phyloP scores from a whole-genome alignment of 306 rosid species.

The Citrullus amarus region DNA sequence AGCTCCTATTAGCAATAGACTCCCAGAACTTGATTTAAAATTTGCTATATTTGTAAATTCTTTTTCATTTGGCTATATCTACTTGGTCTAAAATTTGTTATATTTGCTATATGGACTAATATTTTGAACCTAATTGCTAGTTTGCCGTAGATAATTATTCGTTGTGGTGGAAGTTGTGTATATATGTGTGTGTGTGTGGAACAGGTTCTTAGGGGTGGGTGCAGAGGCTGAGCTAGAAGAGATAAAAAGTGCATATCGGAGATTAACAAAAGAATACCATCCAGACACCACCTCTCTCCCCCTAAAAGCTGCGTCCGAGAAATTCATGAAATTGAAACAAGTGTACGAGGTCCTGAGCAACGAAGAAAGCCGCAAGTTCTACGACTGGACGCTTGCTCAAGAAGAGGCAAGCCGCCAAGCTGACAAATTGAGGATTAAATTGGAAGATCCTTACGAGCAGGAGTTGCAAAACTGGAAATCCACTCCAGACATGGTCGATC shows the following conservation, averaged over 20 bases:
- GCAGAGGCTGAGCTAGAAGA: slow-evolving; percentile 68
- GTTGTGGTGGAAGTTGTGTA: neutral
- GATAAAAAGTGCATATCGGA: slow-evolving; percentile 65
- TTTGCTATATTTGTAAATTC: too few relatives aligned
- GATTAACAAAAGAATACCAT: slow-evolving; percentile 82
- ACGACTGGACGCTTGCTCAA: slow-evolving; percentile 85
- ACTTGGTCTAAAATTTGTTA: too few relatives aligned
- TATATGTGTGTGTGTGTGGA: neutral
- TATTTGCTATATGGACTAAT: too few relatives aligned
- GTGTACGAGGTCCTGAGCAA: slow-evolving; percentile 51
- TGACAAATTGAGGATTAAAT: slow-evolving; percentile 50
- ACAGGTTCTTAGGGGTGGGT: slow-evolving; percentile 61
- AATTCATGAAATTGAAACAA: slow-evolving; percentile 65
- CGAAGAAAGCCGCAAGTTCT: slow-evolving; percentile 56
- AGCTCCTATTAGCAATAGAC: too few relatives aligned
- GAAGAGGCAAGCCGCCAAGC: slow-evolving; percentile 76
- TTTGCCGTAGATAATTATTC: too few relatives aligned
- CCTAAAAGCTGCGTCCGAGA: slow-evolving; percentile 60
- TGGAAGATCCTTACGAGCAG: slow-evolving; percentile 60
- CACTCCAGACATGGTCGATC: slow-evolving; percentile 72
- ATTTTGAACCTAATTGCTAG: too few relatives aligned
- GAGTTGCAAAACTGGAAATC: slow-evolving; percentile 30
- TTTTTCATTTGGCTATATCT: too few relatives aligned
- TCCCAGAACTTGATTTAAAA: too few relatives aligned
- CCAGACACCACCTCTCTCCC: slow-evolving; percentile 99